These are phyloP conservation scores for Kingdonia uniflora DNA, from an alignment of 164 flowering plant genomes.

Conservation along the genomic window DNA sequence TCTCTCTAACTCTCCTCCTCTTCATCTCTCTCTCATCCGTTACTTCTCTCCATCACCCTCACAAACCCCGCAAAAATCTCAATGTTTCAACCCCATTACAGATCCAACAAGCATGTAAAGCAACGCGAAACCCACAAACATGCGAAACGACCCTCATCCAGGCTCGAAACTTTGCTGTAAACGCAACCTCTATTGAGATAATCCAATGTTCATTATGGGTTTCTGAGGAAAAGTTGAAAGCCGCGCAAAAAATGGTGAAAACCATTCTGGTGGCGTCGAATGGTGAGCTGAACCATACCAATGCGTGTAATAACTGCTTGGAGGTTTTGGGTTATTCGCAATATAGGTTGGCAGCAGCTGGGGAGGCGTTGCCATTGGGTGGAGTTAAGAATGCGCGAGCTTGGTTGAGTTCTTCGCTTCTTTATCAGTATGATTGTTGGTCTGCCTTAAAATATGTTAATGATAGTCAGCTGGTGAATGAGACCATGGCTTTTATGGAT, in stretches of 20 bases:
- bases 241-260: slow-evolving; percentile 38
- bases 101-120: slow-evolving; percentile 46
- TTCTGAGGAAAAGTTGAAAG: slow-evolving; percentile 36
- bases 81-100: slow-evolving; percentile 9
- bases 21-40: slow-evolving; percentile 20
- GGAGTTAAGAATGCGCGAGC: slow-evolving; percentile 57
- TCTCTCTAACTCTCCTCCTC: slow-evolving; percentile 16
- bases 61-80: background rate
- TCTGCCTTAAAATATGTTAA: slow-evolving; percentile 60
- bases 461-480: slow-evolving; percentile 33
- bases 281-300: slow-evolving; percentile 38
- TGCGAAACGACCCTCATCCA: slow-evolving; percentile 25
- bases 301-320: slow-evolving; percentile 48
- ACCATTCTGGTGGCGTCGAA: slow-evolving; percentile 35
- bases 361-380: slow-evolving; percentile 25
- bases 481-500: slow-evolving; percentile 53
- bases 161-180: slow-evolving; percentile 14
- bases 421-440: slow-evolving; percentile 66
- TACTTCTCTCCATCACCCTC: slow-evolving; percentile 1
- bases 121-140: slow-evolving; percentile 43
- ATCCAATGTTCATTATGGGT: slow-evolving; percentile 34
- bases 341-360: slow-evolving; percentile 22
- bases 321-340: slow-evolving; percentile 35
- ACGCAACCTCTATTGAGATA: slow-evolving; percentile 32
- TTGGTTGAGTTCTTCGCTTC: slow-evolving; percentile 61